Conservation (phyloP, 331 rosid species). For the Rosa hybrid region DNA sequence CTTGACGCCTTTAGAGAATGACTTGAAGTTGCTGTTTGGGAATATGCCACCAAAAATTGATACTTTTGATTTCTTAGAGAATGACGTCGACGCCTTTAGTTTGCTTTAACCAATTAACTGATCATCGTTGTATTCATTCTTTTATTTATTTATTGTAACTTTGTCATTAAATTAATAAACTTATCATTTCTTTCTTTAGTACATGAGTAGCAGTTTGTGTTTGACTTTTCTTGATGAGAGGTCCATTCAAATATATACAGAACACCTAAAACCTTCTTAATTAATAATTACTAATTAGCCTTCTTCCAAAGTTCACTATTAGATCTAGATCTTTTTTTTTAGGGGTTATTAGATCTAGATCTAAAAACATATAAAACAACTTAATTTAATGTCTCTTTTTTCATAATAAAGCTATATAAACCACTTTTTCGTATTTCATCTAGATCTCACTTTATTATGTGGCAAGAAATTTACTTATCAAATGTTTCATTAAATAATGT, state of each 20-base stretch:
- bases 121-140: conserved; percentile 11
- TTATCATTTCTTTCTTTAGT: neutral
- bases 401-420: no score
- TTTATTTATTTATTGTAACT: neutral
- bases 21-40: conserved; percentile 69
- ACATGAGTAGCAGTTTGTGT: neutral
- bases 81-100: neutral
- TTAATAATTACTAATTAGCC: neutral
- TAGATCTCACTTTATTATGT: no score
- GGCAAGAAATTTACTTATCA: no score
- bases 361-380: no score
- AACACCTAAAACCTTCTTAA: neutral
- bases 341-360: no score
- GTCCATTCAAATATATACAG: neutral
- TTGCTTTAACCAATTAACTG: neutral
- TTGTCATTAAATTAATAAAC: neutral
- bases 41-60: conserved; percentile 50
- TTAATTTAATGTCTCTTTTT: no score
- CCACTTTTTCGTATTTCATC: no score
- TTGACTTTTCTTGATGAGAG: neutral
- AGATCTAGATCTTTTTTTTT: no score
- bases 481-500: no score
- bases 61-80: conserved; percentile 23
- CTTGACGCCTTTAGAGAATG: conserved; percentile 83
- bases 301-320: neutral